Evolutionary conservation across 2,329 filamentous ascomycete genomes (phyloP).

Genomic region (Dactylonectria macrodidyma): DNA sequence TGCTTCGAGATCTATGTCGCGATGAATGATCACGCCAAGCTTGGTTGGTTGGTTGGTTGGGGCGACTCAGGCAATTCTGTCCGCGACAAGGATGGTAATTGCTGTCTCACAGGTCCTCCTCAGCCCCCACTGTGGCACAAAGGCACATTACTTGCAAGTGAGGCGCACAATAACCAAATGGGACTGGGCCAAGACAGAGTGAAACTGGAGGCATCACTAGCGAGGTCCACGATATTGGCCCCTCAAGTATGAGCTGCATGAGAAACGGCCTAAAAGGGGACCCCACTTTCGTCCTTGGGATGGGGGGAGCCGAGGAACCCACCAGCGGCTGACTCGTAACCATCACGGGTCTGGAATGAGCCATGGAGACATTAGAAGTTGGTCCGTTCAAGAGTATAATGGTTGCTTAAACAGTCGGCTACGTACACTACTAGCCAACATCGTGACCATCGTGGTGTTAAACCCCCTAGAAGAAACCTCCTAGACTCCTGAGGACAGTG

Average conservation of each 20-base stretch:
- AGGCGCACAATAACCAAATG: not conserved
- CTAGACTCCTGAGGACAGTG: not conserved
- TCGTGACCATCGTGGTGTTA: constrained; percentile 4
- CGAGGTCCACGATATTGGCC: constrained; percentile 24
- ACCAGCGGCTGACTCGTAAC: constrained; percentile 28
- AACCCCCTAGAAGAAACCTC: not conserved
- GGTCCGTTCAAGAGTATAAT: not conserved
- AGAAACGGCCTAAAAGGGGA: constrained; percentile 17
- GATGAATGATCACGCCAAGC: not conserved
- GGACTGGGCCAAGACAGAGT: constrained; percentile 11
- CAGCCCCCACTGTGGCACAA: not conserved
- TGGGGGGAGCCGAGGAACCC: constrained; percentile 9
- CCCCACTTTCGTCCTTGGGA: not conserved
- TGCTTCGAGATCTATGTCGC: not conserved
- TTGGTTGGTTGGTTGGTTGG: not conserved
- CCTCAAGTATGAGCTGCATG: constrained; percentile 29
- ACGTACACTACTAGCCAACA: too few species aligned
- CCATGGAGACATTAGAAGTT: not conserved
- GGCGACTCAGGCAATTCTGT: not conserved
- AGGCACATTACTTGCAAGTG: not conserved
- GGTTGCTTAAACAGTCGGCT: not conserved
- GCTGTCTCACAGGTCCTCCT: not conserved
- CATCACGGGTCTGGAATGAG: constrained; percentile 24
- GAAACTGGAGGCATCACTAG: constrained; percentile 10
- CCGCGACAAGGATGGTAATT: not conserved